Conservation (phyloP, 345 rosid genomes). For the Hibiscus trionum region DNA sequence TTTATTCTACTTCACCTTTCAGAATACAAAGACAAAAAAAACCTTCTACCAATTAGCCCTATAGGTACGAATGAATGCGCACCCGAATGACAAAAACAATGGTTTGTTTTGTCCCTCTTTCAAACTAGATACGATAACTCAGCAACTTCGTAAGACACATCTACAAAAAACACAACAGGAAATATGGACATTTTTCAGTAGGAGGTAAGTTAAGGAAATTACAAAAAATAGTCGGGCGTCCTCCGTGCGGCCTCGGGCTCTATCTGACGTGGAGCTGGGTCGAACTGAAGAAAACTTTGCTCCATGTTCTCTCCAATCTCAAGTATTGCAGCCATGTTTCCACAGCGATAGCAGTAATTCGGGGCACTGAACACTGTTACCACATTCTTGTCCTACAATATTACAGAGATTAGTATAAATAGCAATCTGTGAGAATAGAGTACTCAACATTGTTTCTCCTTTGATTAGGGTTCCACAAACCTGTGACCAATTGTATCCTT, state of each 20-base stretch:
- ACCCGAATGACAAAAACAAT: slow-evolving; percentile 20
- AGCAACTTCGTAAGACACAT: slow-evolving; percentile 22
- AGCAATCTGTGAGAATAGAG: background rate
- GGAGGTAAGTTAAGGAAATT: slow-evolving; percentile 17
- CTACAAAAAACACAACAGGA: slow-evolving; percentile 35
- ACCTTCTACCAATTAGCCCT: slow-evolving; percentile 20
- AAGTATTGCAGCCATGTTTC: slow-evolving; percentile 84
- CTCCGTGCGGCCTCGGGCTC: slow-evolving; percentile 75
- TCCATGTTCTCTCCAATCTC: slow-evolving; percentile 84
- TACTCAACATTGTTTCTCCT: background rate
- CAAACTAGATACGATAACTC: slow-evolving; percentile 22
- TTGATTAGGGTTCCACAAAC: slow-evolving; percentile 25
- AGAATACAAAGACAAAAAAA: slow-evolving; percentile 19
- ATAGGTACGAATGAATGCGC: slow-evolving; percentile 25
- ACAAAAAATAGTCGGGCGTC: slow-evolving; percentile 87
- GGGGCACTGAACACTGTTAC: slow-evolving; percentile 86
- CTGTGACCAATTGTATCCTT: slow-evolving; percentile 85
- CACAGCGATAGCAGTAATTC: slow-evolving; percentile 73
- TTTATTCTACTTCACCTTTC: slow-evolving; percentile 25
- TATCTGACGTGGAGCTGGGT: slow-evolving; percentile 83
- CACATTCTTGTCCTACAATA: slow-evolving; percentile 58
- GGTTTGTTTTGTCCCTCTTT: slow-evolving; percentile 19
- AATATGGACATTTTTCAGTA: slow-evolving; percentile 14
- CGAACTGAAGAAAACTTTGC: slow-evolving; percentile 76
- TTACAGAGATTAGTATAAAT: background rate